Evolutionary conservation across 805 yeast species (phyloP).

Genomic region (Pichia nakasei): DNA sequence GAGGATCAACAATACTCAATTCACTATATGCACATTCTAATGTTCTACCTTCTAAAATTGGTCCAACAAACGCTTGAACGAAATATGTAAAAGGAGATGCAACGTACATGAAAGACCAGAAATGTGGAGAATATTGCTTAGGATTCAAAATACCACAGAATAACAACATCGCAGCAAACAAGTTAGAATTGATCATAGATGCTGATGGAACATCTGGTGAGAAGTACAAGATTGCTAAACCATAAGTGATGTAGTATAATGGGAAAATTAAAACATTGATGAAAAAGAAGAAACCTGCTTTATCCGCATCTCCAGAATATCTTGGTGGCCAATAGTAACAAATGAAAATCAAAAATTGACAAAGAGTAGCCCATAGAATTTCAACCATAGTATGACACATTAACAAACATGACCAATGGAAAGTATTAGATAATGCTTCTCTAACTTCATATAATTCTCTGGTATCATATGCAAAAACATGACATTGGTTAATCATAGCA

Average conservation of each 20-base stretch:
- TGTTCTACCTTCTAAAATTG: slow-evolving; percentile 38
- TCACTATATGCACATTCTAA: slow-evolving; percentile 45
- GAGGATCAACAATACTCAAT: slow-evolving; percentile 42
- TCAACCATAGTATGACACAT: slow-evolving; percentile 49
- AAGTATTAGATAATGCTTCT: slow-evolving; percentile 63
- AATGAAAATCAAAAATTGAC: slow-evolving; percentile 39
- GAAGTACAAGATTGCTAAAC: slow-evolving; percentile 44
- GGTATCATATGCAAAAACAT: slow-evolving; percentile 48
- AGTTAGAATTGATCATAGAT: slow-evolving; percentile 45
- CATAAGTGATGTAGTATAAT: slow-evolving; percentile 41
- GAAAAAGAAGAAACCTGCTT: slow-evolving; percentile 42
- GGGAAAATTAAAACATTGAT: slow-evolving; percentile 31
- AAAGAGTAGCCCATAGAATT: slow-evolving; percentile 46
- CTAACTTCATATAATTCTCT: slow-evolving; percentile 63
- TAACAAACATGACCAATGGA: slow-evolving; percentile 58
- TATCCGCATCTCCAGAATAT: slow-evolving; percentile 27
- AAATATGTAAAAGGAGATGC: slow-evolving; percentile 67
- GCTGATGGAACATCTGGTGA: slow-evolving; percentile 64
- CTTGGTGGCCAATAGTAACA: slow-evolving; percentile 31
- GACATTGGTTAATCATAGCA: slow-evolving; percentile 56
- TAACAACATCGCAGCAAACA: slow-evolving; percentile 48
- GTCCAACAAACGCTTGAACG: slow-evolving; percentile 44
- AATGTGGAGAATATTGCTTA: slow-evolving; percentile 46
- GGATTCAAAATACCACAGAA: slow-evolving; percentile 70
- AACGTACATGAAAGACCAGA: slow-evolving; percentile 57